Percentiles rank a stretch among this genome's conserved stretches.
Conservation (phyloP, 805 yeast species). For the Lipomyces sp. region DNA sequence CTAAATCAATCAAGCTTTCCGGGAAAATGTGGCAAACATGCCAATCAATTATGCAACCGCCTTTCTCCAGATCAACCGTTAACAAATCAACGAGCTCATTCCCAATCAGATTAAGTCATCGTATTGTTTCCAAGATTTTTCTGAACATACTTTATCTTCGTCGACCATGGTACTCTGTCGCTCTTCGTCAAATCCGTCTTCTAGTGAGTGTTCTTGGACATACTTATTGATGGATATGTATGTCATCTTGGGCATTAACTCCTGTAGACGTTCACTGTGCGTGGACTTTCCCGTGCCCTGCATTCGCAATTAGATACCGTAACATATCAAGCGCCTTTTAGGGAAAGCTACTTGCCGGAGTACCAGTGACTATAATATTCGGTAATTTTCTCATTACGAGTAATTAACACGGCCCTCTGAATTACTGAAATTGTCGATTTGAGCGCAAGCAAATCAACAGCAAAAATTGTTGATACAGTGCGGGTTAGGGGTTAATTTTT, state of each 20-base stretch:
- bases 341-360: constrained; percentile 63
- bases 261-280: constrained; percentile 65
- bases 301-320: neutral
- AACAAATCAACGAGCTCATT: constrained; percentile 68
- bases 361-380: constrained; percentile 89
- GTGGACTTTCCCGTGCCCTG: constrained; percentile 81
- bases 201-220: constrained; percentile 76
- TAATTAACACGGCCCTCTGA: neutral
- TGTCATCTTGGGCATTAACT: constrained; percentile 55
- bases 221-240: constrained; percentile 75
- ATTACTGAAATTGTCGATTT: no score
- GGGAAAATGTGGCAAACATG: constrained; percentile 97
- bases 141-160: constrained; percentile 64
- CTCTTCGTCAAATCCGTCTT: constrained; percentile 83
- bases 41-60: constrained; percentile 96
- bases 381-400: constrained; percentile 45
- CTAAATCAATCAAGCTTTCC: constrained; percentile 87
- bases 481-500: neutral
- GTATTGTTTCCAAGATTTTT: neutral
- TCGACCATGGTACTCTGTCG: constrained; percentile 89
- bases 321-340: neutral
- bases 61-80: constrained; percentile 76
- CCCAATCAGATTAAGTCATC: neutral
- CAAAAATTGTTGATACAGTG: neutral
- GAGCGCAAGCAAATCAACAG: neutral